Conservation (phyloP, 1,139 yeast genomes). For the Candida pseudocylindracea region DNA sequence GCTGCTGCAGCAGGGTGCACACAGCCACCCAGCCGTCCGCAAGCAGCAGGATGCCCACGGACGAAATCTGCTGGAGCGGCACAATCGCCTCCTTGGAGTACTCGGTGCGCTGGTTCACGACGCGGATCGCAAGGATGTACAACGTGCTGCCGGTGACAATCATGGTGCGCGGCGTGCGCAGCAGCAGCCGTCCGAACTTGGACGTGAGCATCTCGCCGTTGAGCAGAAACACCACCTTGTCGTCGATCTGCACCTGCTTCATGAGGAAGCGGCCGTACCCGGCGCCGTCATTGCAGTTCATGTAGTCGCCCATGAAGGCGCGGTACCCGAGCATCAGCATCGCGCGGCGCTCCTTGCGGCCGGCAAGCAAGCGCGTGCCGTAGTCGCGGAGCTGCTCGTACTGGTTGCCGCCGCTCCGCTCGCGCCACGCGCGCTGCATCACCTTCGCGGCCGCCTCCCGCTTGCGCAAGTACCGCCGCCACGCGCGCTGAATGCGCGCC, state of each 20-base stretch:
- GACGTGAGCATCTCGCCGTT: slow-evolving; percentile 65
- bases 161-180: slow-evolving; percentile 51
- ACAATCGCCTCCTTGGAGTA: slow-evolving; percentile 44
- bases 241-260: slow-evolving; percentile 47
- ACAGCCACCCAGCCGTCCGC: slow-evolving; percentile 93
- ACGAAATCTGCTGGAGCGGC: slow-evolving; percentile 35
- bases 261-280: slow-evolving; percentile 52
- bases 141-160: slow-evolving; percentile 41
- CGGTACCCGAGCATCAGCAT: slow-evolving; percentile 77
- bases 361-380: slow-evolving; percentile 48
- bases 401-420: slow-evolving; percentile 58
- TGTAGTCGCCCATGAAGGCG: slow-evolving; percentile 85
- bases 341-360: slow-evolving; percentile 76
- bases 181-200: slow-evolving; percentile 85
- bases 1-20: slow-evolving; percentile 28
- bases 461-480: slow-evolving; percentile 67
- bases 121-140: slow-evolving; percentile 48
- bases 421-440: slow-evolving; percentile 75
- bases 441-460: slow-evolving; percentile 74
- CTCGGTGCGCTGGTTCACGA: slow-evolving; percentile 51
- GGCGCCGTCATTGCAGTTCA: slow-evolving; percentile 56
- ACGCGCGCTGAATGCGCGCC: slow-evolving; percentile 88
- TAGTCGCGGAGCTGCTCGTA: slow-evolving; percentile 68
- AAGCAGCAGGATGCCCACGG: slow-evolving; percentile 45
- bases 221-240: slow-evolving; percentile 52